Evolutionary conservation across 179 eudicot genomes (phyloP).

Genomic region (Monotropa hypopitys): DNA sequence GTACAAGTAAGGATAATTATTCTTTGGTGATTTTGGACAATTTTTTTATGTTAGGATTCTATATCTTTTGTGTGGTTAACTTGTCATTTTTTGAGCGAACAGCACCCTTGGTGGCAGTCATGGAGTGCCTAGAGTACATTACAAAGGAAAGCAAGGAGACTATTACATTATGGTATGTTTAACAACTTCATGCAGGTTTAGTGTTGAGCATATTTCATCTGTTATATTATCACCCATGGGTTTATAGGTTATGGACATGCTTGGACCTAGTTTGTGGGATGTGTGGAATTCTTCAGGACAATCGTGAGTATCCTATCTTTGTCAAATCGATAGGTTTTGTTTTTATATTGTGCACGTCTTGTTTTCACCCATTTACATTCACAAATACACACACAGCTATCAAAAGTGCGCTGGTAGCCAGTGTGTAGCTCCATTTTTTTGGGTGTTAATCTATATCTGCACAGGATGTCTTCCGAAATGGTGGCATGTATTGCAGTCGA

Average conservation of each 20-base stretch:
- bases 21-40: neutral
- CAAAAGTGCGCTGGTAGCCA: neutral
- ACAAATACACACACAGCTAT: neutral
- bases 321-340: neutral
- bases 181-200: neutral
- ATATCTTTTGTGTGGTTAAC: neutral
- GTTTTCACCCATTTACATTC: neutral
- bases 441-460: constrained; percentile 9
- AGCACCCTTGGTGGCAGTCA: constrained; percentile 83
- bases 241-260: constrained; percentile 87
- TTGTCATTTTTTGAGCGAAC: constrained; percentile 19
- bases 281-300: constrained; percentile 91
- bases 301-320: constrained; percentile 41
- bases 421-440: neutral
- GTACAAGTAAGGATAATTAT: constrained; percentile 48
- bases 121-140: constrained; percentile 81
- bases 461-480: constrained; percentile 85
- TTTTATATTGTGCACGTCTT: neutral
- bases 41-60: neutral
- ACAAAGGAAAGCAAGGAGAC: constrained; percentile 84
- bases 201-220: neutral
- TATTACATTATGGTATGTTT: constrained; percentile 69
- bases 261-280: constrained; percentile 95
- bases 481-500: constrained; percentile 83
- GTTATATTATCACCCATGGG: neutral